Base-by-base conservation (phyloP, 805 yeast species). In the Hanseniaspora lachancei region DNA sequence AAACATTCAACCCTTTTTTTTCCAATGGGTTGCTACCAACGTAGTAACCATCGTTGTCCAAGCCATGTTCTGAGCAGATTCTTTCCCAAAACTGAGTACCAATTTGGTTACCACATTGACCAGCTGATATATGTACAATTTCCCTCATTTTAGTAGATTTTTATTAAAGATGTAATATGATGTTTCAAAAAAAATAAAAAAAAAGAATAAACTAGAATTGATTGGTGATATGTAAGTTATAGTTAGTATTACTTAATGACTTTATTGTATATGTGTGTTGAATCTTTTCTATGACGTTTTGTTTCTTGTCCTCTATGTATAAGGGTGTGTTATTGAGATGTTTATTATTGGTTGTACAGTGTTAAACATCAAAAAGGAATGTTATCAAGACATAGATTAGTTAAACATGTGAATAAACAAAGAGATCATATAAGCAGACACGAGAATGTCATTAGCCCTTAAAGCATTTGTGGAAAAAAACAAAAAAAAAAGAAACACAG, bases 101-200 rank as follows among this genome's bases (percentile, higher is more conserved):
- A 63, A 89, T 88, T 75, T 89, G 97, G 80, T 89, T 89, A 81
- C 97, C 96, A 81, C 97, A 89, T 77, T 89, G 97, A 72, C 97
- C 97, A 57, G 96, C 84, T 58, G 97, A 89, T 72, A 89, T 79
- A 73, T 89, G 97, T 72, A 89, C 87, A 32, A 55, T 93, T 83
- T 70, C 63, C 60, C 66, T 62, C 66, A 63, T 63, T 29, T 43
- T 7, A 16, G 21, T 21, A 20, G 21, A 40, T 16, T 15, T 20
- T 13, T 12, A 20, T 34, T 20, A 24, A 16, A 35, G 40, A 3
- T 15, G 8, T 43, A 10, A 27, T 43, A 27, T 43, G 24, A 5
- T 41, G 8, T 21, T n/a, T n/a, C n/a, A n/a, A n/a, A n/a, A n/a
- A n/a, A n/a, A n/a, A 40, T 23, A 23, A 9, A 23, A 43, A 24